These are phyloP conservation scores for Naganishia onofrii DNA, from an alignment of 768 basidiomycete genomes.

Conservation along the genomic window DNA sequence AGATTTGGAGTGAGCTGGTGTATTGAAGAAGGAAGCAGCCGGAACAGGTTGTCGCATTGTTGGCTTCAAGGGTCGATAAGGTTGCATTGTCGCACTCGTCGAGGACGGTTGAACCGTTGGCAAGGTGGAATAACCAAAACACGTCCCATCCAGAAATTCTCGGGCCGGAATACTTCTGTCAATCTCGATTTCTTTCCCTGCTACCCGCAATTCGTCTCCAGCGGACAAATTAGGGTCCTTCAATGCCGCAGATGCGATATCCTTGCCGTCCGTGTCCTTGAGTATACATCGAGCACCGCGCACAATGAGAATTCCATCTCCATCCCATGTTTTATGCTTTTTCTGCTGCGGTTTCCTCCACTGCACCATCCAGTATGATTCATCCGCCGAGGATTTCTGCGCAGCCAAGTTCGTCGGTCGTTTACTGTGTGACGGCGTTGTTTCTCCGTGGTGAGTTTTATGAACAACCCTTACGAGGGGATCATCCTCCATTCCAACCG, in stretches of 20 bases:
- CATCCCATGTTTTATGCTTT: conserved; percentile 49
- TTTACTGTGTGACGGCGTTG: background rate
- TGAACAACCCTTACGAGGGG: conserved; percentile 24
- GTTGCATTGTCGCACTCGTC: conserved; percentile 16
- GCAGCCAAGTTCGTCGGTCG: background rate
- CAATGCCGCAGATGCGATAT: conserved; percentile 28
- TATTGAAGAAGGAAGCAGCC: conserved; percentile 39
- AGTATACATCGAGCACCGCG: conserved; percentile 40
- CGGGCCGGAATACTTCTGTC: conserved; percentile 32
- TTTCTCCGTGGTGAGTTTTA: background rate
- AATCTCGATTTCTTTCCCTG: conserved; percentile 36
- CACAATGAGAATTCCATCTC: conserved; percentile 46
- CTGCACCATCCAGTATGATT: conserved; percentile 35
- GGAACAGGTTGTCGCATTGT: conserved; percentile 34
- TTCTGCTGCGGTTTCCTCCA: conserved; percentile 31
- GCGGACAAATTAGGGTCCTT: conserved; percentile 31
- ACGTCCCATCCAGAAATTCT: conserved; percentile 34
- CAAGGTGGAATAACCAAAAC: conserved; percentile 32
- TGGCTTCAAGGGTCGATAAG: conserved; percentile 24
- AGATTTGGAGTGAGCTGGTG: conserved; percentile 16
- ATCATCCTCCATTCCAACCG: conserved; percentile 16
- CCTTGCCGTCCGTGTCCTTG: conserved; percentile 45
- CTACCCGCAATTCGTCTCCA: conserved; percentile 45
- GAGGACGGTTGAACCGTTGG: conserved; percentile 39
- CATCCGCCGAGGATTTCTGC: background rate